Percentiles rank a stretch among this genome's conserved stretches.
Conservation (phyloP, 306 rosid species). For the Rosa chinensis region DNA sequence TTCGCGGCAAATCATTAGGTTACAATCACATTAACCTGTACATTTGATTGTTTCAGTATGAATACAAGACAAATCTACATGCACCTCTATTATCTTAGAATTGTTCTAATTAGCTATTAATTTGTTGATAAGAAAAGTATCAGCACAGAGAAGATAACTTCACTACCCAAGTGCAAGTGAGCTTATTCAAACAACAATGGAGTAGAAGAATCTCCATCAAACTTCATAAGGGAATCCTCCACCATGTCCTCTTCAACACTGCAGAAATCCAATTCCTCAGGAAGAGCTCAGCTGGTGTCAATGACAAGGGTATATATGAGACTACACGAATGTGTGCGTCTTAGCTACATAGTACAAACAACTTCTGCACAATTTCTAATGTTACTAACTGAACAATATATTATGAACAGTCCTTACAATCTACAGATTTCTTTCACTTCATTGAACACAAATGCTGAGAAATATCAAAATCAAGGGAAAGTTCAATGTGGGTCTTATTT, state of each 20-base stretch:
- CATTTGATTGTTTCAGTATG: neutral
- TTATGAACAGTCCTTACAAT: neutral
- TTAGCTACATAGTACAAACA: neutral
- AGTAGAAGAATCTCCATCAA: neutral
- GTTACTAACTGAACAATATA: neutral
- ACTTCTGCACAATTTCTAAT: constrained; percentile 1
- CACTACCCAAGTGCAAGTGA: too few species aligned
- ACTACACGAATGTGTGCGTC: constrained; percentile 19
- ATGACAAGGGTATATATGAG: constrained; percentile 94
- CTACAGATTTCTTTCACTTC: neutral
- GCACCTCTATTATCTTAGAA: neutral
- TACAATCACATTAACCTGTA: neutral
- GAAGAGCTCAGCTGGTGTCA: constrained; percentile 99
- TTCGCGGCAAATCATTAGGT: neutral
- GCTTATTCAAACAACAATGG: too few species aligned
- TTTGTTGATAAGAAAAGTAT: too few species aligned
- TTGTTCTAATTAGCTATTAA: too few species aligned
- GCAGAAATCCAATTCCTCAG: constrained; percentile 99
- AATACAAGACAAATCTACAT: neutral
- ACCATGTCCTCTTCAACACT: constrained; percentile 99
- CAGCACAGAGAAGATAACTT: too few species aligned
- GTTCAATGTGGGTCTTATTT: neutral
- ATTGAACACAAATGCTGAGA: neutral
- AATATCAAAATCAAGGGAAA: neutral
- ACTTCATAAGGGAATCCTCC: constrained; percentile 90